Conservation (phyloP, 352 stramenopile genomes). For the Elongisporangium anandrum region DNA sequence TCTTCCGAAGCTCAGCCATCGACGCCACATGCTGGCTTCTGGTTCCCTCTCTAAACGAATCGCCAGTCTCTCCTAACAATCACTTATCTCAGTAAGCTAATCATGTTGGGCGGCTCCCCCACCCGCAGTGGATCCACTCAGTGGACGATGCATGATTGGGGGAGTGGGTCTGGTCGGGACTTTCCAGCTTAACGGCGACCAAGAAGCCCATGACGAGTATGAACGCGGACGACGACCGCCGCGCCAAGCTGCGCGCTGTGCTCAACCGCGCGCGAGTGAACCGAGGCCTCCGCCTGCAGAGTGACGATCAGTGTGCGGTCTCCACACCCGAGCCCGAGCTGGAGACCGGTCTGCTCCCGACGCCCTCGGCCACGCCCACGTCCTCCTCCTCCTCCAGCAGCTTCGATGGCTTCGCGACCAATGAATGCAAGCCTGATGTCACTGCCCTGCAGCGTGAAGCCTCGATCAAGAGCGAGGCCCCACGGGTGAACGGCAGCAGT, state of each 20-base stretch:
- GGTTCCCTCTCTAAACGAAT: neutral
- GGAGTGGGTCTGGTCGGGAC: neutral
- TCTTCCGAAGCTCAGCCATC: neutral
- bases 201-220: neutral
- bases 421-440: neutral
- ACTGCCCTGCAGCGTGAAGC: neutral
- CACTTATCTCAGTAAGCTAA: neutral
- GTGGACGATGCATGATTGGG: neutral
- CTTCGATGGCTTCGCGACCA: constrained; percentile 3
- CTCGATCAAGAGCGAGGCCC: neutral
- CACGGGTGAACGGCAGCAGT: neutral
- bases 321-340: constrained; percentile 13
- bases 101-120: neutral
- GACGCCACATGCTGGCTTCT: neutral
- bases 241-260: constrained; percentile 30
- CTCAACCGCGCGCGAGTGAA: constrained; percentile 33
- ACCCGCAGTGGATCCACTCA: neutral
- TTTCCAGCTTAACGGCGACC: neutral
- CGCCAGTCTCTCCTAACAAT: neutral
- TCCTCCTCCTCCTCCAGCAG: constrained; percentile 3
- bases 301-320: neutral
- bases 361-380: constrained; percentile 2
- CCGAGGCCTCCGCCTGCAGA: constrained; percentile 3
- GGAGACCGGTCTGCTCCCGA: constrained; percentile 3
- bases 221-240: constrained; percentile 5